Percentiles rank a stretch among this genome's conserved stretches.
phyloP scores from a whole-genome alignment of 2,329 filamentous ascomycete species.

The Colletotrichum sp. region DNA sequence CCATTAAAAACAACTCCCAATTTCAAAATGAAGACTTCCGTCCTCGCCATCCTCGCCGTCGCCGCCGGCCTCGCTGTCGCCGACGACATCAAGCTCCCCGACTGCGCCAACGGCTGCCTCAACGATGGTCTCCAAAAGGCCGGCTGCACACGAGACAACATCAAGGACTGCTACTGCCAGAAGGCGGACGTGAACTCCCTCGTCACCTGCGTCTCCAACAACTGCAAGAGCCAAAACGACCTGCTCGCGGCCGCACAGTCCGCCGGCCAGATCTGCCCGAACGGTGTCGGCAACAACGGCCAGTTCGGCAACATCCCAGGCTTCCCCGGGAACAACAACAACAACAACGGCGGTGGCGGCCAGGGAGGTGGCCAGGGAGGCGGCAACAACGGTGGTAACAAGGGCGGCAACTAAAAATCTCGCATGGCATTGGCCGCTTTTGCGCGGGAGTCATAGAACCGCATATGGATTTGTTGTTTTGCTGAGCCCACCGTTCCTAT shows the following conservation, averaged over 20 bases:
- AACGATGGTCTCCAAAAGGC: slow-evolving; percentile 14
- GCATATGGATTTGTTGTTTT: background rate
- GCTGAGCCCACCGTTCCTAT: background rate
- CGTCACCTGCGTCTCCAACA: slow-evolving; percentile 2
- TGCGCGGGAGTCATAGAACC: background rate
- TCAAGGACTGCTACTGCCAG: slow-evolving; percentile 17
- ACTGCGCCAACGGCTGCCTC: slow-evolving; percentile 16
- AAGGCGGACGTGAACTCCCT: slow-evolving; percentile 13
- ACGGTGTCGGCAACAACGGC: background rate
- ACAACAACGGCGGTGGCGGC: background rate
- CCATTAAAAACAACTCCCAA: background rate
- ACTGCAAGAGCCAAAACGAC: slow-evolving; percentile 15
- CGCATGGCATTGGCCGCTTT: background rate
- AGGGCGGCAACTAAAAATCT: background rate
- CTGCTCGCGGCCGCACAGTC: slow-evolving; percentile 11
- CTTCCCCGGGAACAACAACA: background rate
- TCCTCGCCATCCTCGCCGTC: background rate
- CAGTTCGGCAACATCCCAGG: background rate
- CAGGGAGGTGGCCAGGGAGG: background rate
- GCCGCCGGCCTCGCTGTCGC: background rate
- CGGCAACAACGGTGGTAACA: background rate
- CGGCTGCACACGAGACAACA: slow-evolving; percentile 8
- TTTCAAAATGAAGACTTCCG: slow-evolving; percentile 7
- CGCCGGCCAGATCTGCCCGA: slow-evolving; percentile 4
- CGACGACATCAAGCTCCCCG: slow-evolving; percentile 5